Evolutionary conservation across 2,329 filamentous ascomycete species (phyloP), one percentile per base, ranked within the genome.

Genomic region (Calonectria pseudoturangicola): DNA sequence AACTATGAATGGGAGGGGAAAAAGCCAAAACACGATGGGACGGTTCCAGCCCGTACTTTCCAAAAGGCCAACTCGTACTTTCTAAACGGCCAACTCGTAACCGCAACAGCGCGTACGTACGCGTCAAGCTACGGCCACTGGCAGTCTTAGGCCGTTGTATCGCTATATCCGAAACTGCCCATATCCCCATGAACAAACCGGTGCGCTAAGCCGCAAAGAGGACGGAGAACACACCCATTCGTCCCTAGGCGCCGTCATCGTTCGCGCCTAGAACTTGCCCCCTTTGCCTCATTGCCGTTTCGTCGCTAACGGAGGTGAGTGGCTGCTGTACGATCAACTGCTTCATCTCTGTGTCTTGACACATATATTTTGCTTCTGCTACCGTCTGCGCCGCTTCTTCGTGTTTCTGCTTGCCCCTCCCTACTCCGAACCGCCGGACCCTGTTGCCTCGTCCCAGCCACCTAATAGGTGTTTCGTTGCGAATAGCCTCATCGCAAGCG

Each of bases 401-500:
- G 30, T 16, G 13, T 66, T 18, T 66, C 47, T 15, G 8, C n/a
- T 27, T 50, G 15, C 45, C 21, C 63, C 33, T 41, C 8, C 15
- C 45, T 41, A 36, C 8, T 36, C 8, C 36, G 45, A 16, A 18
- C 41, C 27, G 10, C 25, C 36, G 16, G 21, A 28, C n/a, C 25
- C 16, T 50, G 45, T 36, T 30, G 30, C 63, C 33, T 41, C 33
- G 9, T 18, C 33, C 63, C 45, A 39, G 36, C 39, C 27, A 58
- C 27, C 33, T 25, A 21, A n/a, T 41, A 60, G 36, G 21, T 48
- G 45, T 60, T 41, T 60, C n/a, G 25, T n/a, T 58, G 27, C 25
- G 48, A 67, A 67, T 56, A 58, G 27, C 50, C 65, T 67, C 66
- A 68, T 62, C 39, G 39, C 54, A 60, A 60, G 54, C 54, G 54